Evolutionary conservation across 2,329 filamentous ascomycete genomes (phyloP).

Genomic region (Lachnellula willkommii): DNA sequence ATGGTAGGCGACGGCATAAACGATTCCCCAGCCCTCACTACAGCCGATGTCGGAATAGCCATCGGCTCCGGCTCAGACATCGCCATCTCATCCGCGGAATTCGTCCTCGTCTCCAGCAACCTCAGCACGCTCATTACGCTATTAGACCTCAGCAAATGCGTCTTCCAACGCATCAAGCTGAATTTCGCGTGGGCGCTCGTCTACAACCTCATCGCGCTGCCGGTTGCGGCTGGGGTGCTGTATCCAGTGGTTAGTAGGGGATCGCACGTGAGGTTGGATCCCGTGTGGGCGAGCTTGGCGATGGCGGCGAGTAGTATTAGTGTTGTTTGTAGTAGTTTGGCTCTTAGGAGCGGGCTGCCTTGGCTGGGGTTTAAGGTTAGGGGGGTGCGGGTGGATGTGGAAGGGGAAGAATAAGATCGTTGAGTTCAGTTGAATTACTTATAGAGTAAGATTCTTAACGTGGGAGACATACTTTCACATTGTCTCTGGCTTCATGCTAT

Average conservation of each 20-base stretch:
- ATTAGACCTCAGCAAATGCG: constrained; percentile 52
- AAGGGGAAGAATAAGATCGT: too few species aligned
- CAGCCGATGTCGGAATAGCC: constrained; percentile 77
- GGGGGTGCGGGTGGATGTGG: not conserved
- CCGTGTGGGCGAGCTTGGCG: constrained; percentile 81
- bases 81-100: constrained; percentile 73
- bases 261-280: constrained; percentile 60
- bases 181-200: constrained; percentile 65
- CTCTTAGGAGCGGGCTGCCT: constrained; percentile 46
- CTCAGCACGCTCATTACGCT: constrained; percentile 55
- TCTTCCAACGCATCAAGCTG: constrained; percentile 60
- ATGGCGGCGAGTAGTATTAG: constrained; percentile 92
- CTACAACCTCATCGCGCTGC: constrained; percentile 60
- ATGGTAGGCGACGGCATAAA: constrained; percentile 89
- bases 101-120: constrained; percentile 66
- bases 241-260: constrained; percentile 50
- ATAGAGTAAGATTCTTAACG: too few species aligned
- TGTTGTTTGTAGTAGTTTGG: constrained; percentile 76
- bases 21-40: constrained; percentile 73
- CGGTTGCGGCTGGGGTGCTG: constrained; percentile 60
- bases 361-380: constrained; percentile 32
- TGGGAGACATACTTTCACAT: too few species aligned
- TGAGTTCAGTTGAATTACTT: too few species aligned
- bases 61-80: constrained; percentile 78
- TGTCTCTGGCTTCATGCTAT: too few species aligned